Evolutionary conservation across 2,329 filamentous ascomycete species (phyloP).

Genomic region (Aspergillus aculeatus): DNA sequence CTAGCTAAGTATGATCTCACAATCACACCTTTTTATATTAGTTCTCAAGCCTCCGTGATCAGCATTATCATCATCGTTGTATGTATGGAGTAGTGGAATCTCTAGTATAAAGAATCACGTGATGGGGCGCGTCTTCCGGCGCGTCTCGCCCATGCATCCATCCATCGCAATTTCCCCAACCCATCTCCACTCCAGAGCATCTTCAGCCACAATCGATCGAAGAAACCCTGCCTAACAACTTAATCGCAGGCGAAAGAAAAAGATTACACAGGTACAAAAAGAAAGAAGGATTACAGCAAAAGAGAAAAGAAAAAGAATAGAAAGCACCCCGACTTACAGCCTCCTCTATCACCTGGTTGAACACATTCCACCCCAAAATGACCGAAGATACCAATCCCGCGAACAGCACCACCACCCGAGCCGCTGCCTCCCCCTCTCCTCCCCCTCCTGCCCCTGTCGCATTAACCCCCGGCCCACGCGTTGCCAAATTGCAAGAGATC

Average conservation of each 20-base stretch:
- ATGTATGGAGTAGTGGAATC: too few relatives aligned
- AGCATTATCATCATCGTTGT: too few relatives aligned
- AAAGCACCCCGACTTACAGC: background rate
- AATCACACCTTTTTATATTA: too few relatives aligned
- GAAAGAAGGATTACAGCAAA: too few relatives aligned
- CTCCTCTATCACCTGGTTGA: background rate
- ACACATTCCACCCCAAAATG: conserved; percentile 16
- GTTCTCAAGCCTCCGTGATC: too few relatives aligned
- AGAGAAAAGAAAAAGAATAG: background rate
- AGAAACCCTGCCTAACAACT: background rate
- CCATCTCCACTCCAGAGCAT: background rate
- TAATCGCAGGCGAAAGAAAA: background rate
- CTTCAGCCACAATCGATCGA: background rate
- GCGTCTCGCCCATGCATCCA: background rate
- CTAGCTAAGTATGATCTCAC: too few relatives aligned
- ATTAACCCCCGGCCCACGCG: conserved; percentile 59
- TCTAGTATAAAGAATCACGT: conserved; percentile 19
- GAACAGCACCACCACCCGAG: conserved; percentile 14
- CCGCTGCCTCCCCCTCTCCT: conserved; percentile 49
- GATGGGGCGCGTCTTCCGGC: conserved; percentile 12
- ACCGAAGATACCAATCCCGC: conserved; percentile 15
- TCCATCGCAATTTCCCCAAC: background rate
- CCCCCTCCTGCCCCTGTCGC: conserved; percentile 54
- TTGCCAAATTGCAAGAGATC: conserved; percentile 58
- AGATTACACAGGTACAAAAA: background rate